These are phyloP conservation scores for Flammula alnicola DNA, from an alignment of 1,284 basidiomycete species.

Conservation along the genomic window DNA sequence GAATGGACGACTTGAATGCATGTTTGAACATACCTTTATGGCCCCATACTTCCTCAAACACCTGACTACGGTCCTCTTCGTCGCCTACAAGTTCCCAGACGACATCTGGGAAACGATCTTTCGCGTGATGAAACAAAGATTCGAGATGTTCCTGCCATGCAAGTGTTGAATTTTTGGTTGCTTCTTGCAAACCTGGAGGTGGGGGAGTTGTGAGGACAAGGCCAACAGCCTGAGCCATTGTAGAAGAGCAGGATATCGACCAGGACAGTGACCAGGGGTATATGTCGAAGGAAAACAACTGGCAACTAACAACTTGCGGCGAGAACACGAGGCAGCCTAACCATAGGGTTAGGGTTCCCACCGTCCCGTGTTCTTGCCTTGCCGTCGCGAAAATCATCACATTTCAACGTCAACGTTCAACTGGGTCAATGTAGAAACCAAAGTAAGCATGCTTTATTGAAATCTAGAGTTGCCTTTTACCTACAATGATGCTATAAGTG, in stretches of 20 bases:
- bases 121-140: slow-evolving; percentile 76
- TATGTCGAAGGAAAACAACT: too few species aligned
- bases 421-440: slow-evolving; percentile 97
- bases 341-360: too few species aligned
- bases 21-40: slow-evolving; percentile 76
- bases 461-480: slow-evolving; percentile 14
- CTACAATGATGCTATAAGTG: slow-evolving; percentile 54
- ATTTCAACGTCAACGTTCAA: too few species aligned
- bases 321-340: too few species aligned
- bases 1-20: neutral
- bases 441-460: slow-evolving; percentile 52
- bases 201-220: slow-evolving; percentile 25
- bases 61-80: slow-evolving; percentile 38
- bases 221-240: too few species aligned
- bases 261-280: too few species aligned
- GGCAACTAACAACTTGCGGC: too few species aligned
- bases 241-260: too few species aligned
- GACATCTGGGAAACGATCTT: slow-evolving; percentile 91
- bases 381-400: too few species aligned
- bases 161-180: slow-evolving; percentile 63
- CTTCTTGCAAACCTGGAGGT: slow-evolving; percentile 66
- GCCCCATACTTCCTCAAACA: slow-evolving; percentile 75
- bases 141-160: slow-evolving; percentile 82
- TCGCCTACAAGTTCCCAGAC: slow-evolving; percentile 79
- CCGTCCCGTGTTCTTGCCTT: too few species aligned